Evolutionary conservation across 1,139 yeast species (phyloP), one percentile per base, ranked within the genome.

Genomic region (Wickerhamomyces sp.): DNA sequence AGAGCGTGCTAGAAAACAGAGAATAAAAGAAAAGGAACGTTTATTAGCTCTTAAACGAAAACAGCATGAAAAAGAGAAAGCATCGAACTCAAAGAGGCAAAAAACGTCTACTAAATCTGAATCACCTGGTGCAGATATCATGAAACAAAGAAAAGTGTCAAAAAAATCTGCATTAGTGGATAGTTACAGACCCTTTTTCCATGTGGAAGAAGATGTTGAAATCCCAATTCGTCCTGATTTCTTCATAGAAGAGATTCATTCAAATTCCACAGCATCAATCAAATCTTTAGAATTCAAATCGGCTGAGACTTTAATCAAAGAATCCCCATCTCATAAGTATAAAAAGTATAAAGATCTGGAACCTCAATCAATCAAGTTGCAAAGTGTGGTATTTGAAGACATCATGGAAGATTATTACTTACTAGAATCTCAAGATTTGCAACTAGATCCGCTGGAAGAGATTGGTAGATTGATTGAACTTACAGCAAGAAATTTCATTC

Each of bases 381-480:
- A 51, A 18, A 57, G 55, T 24, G 46, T 57, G 0, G 43, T 64
- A n/a, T 63, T 43, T 36, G 54, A 58, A 5, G 42, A 54, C 8
- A 45, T 52, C 25, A 34, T 43, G 22, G 70, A 65, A 44, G 51
- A 50, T 13, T 65, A 59, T 40, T 44, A 45, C 9, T 37, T 64
- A 44, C 41, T 39, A 47, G 53, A 39, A 37, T 47, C 50, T 3
- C 38, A 40, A 47, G 56, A 47, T 35, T 49, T 52, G 21, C 85
- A 78, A 46, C 67, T 82, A 43, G 81, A 85, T 52, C 92, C 96
- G 4, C 65, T 84, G 47, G 72, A 70, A 35, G 96, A 89, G 54
- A 72, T 88, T 36, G 85, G 83, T 18, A 75, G 68, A 39, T 54
- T 67, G n/a, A 74, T 80, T 70, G 80, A 74, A 43, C 53, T 73